Evolutionary conservation across 1,284 basidiomycete genomes (phyloP), one percentile per base, ranked within the genome.

Genomic region (Rhodotorula sp.): DNA sequence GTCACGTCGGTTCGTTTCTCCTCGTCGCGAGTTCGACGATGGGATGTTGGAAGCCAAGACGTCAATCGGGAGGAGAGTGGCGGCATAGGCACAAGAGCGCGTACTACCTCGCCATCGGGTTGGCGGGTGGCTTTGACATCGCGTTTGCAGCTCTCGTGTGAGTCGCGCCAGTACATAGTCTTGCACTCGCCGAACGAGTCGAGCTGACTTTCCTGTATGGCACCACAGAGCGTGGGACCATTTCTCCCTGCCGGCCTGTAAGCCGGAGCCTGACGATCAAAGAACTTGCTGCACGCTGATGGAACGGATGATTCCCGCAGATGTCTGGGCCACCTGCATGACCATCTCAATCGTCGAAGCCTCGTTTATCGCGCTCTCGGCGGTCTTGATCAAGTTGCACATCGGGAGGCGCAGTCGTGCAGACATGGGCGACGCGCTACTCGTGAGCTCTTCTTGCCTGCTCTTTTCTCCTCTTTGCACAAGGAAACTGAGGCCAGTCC

Each of bases 341-440:
- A 48, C 48, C 15, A 28, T 64, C 31, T 45, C 49, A 14, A 18
- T 52, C 48, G 16, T 68, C 66, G 66, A 68, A n/a, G 66, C 45
- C 0, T 18, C 31, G 8, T 55, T n/a, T 38, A 60, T 68, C 57
- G 56, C 14, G 26, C 28, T 52, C 28, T 10, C 50, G 10, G 28
- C 38, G 3, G 49, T 31, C 15, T 28, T 59, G 3, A 68, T 68
- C 38, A 48, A 47, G 60, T 47, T 58, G 14, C 60, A 59, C 55
- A 18, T 62, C 34, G 66, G 66, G 4, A 26, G 28, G 2, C 14
- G 34, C 4, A 49, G 43, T 5, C 66, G 48, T 23, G 8, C 8
- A 2, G 66, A 62, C 49, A 23, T 59, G 18, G 61, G 55, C 16
- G 23, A 34, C 28, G 28, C 28, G 14, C 21, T 48, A 6, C 1